Evolutionary conservation across 202 grass and related monocot species (phyloP), one percentile per base, ranked within the genome.

Genomic region (Zoysia matrella): DNA sequence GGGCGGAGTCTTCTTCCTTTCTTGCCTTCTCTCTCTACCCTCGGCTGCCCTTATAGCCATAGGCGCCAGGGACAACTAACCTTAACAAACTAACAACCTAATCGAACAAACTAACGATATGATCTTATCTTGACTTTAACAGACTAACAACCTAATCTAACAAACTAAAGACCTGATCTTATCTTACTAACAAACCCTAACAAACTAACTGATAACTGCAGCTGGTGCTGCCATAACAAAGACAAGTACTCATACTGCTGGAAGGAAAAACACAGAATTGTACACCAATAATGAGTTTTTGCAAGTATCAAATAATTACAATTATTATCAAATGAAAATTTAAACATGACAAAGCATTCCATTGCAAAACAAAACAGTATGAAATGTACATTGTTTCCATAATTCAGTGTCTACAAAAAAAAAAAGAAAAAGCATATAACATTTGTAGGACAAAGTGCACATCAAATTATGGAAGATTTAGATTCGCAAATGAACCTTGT

Each of bases 241-340:
- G 30, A 36, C n/a, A 69, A 11, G 14, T 63, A 60, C 43, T 39
- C 69, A 8, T 57, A 67, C 43, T 2, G n/a, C n/a, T 60, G n/a
- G n/a, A 60, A 60, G n/a, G 6, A 48, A 69, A 4, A 11, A 54
- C 11, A 54, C 1, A 48, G 55, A 44, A 57, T 42, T 69, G 65
- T 13, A 80, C 3, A 18, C 57, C 10, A 22, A 60, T 18, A 78
- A 54, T 69, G 52, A 80, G 2, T 57, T 80, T 69, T 58, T 60
- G 52, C 42, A 58, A 60, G n/a, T 44, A 54, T 7, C 52, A 80
- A 80, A 80, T 56, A 45, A 68, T 55, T 68, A 68, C 30, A 11
- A 69, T 11, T 48, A 70, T 30, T 40, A 49, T 47, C 6, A 80
- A 80, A 43, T 68, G 64, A 54, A 78, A 57, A 57, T 47, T 65